phyloP scores from a whole-genome alignment of 2,329 filamentous ascomycete species.

The Acrodontium crateriforme region DNA sequence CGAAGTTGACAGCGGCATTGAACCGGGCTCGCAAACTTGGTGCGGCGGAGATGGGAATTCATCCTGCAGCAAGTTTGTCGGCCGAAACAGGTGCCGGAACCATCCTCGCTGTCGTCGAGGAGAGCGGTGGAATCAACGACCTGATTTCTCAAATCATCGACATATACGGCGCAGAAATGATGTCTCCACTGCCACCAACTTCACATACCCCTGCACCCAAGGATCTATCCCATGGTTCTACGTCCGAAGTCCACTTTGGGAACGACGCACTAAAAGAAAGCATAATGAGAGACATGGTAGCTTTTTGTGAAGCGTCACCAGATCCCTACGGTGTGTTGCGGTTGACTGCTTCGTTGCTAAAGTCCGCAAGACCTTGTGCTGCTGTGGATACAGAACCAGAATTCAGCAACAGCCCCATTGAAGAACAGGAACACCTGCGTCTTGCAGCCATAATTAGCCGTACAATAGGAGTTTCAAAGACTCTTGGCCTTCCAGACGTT shows the following conservation, averaged over 20 bases:
- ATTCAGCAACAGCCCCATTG: conserved; percentile 2
- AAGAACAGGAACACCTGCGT: conserved; percentile 66
- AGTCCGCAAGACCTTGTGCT: conserved; percentile 54
- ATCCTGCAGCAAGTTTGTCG: conserved; percentile 77
- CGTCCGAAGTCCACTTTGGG: conserved; percentile 47
- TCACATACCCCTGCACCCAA: conserved; percentile 1
- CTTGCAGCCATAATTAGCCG: conserved; percentile 77
- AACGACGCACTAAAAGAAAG: conserved; percentile 71
- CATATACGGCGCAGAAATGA: conserved; percentile 16
- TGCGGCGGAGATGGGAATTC: conserved; percentile 90
- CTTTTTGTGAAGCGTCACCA: conserved; percentile 83
- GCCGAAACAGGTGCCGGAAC: conserved; percentile 42
- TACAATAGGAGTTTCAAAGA: conserved; percentile 62
- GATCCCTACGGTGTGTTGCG: conserved; percentile 82
- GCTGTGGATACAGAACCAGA: conserved; percentile 13
- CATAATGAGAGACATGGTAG: conserved; percentile 77
- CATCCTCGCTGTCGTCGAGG: conserved; percentile 8
- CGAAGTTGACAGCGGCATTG: conserved; percentile 67
- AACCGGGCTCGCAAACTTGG: conserved; percentile 85
- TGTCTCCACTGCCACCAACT: conserved; percentile 6
- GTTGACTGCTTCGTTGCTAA: conserved; percentile 72
- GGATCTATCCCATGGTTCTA: conserved; percentile 1
- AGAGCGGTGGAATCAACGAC: conserved; percentile 13
- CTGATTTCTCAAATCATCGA: conserved; percentile 13
- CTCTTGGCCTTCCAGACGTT: conserved; percentile 55